Conservation (phyloP, 2,329 filamentous ascomycete species). For the Rosellinia necatrix region DNA sequence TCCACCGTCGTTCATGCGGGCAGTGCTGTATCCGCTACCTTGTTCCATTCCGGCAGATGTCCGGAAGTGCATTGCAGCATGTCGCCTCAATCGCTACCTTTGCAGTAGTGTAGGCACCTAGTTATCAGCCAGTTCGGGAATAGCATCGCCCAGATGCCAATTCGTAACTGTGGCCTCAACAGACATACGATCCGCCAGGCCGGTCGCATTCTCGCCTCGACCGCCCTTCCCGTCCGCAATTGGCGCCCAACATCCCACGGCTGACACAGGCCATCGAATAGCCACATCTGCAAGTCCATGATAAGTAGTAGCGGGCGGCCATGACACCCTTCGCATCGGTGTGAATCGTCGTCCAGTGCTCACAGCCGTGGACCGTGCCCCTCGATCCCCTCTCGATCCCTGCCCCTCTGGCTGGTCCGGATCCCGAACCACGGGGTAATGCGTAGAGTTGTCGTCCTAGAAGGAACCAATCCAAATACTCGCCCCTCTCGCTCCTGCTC, state of each 20-base stretch:
- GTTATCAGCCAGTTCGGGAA: constrained; percentile 28
- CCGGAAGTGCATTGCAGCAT: constrained; percentile 42
- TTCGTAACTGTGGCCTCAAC: constrained; percentile 36
- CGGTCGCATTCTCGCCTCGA: neutral
- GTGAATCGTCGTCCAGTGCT: constrained; percentile 8
- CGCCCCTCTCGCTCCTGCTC: neutral
- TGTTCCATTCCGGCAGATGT: constrained; percentile 36
- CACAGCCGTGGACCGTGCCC: neutral
- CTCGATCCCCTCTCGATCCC: neutral
- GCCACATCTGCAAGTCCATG: neutral
- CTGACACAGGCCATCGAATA: neutral
- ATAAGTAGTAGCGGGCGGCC: neutral
- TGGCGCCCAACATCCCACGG: neutral
- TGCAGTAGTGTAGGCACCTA: neutral
- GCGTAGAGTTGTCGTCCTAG: neutral
- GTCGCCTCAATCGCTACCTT: too few relatives aligned
- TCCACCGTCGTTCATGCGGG: too few relatives aligned
- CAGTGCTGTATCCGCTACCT: constrained; percentile 2
- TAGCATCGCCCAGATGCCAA: constrained; percentile 27
- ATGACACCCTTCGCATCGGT: constrained; percentile 16
- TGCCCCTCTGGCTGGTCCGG: neutral
- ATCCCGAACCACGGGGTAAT: neutral
- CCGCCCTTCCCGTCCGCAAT: neutral
- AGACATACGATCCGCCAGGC: neutral
- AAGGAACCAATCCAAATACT: neutral